These are phyloP conservation scores for Trichophyton schoenleinii DNA, from an alignment of 2,329 filamentous ascomycete genomes.

Conservation along the genomic window DNA sequence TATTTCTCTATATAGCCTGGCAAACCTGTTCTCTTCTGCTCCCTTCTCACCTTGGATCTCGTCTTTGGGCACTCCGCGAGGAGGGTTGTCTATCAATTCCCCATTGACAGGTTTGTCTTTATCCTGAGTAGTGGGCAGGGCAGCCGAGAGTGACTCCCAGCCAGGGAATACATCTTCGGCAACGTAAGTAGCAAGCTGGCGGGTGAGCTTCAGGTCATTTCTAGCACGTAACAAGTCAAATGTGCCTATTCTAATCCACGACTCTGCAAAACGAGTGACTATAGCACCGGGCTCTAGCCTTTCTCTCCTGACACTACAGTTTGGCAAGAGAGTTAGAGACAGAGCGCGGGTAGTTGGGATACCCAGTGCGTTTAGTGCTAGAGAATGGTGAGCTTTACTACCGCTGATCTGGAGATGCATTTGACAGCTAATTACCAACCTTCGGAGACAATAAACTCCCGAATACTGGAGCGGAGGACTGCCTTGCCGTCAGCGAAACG, in stretches of 20 bases:
- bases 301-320: slow-evolving; percentile 63
- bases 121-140: slow-evolving; percentile 31
- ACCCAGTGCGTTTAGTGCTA: slow-evolving; percentile 60
- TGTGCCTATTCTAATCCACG: slow-evolving; percentile 85
- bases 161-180: slow-evolving; percentile 79
- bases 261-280: slow-evolving; percentile 79
- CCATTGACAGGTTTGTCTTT: slow-evolving; percentile 27
- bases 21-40: slow-evolving; percentile 70
- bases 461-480: slow-evolving; percentile 79
- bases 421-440: slow-evolving; percentile 29
- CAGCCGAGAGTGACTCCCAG: slow-evolving; percentile 68
- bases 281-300: slow-evolving; percentile 80
- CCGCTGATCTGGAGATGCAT: background rate
- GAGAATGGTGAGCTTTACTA: background rate
- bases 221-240: slow-evolving; percentile 83
- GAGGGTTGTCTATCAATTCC: slow-evolving; percentile 28
- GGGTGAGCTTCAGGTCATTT: slow-evolving; percentile 61
- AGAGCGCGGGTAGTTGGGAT: slow-evolving; percentile 82
- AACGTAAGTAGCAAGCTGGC: slow-evolving; percentile 66
- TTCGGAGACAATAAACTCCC: slow-evolving; percentile 89
- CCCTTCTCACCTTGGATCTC: slow-evolving; percentile 55
- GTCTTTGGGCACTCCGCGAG: slow-evolving; percentile 43
- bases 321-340: slow-evolving; percentile 63
- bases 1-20: slow-evolving; percentile 76
- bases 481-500: slow-evolving; percentile 94